Conservation (phyloP, 1,139 yeast species). For the Debaryomyces robertsiae region DNA sequence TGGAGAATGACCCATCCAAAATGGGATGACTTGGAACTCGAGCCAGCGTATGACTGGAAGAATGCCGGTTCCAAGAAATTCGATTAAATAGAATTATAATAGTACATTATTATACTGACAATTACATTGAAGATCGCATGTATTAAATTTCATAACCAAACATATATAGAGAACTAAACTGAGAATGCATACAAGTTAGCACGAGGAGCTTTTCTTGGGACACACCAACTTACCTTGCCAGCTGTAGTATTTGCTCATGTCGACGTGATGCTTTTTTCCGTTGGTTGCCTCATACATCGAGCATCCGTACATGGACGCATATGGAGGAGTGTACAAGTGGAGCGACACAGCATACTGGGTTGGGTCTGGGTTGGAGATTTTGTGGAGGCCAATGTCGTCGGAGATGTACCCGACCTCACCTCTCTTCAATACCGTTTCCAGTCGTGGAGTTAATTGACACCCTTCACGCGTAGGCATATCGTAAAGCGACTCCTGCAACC, state of each 20-base stretch:
- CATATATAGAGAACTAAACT: neutral
- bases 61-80: neutral
- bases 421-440: slow-evolving; percentile 38
- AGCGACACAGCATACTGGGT: slow-evolving; percentile 61
- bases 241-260: slow-evolving; percentile 62
- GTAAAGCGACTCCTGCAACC: slow-evolving; percentile 59
- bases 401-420: slow-evolving; percentile 67
- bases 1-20: slow-evolving; percentile 31
- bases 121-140: too few species aligned
- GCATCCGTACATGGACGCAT: slow-evolving; percentile 71
- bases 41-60: slow-evolving; percentile 1
- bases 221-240: slow-evolving; percentile 57
- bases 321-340: slow-evolving; percentile 79
- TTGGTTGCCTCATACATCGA: slow-evolving; percentile 56
- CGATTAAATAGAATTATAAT: too few species aligned
- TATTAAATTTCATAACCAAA: slow-evolving; percentile 1
- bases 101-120: too few species aligned
- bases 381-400: slow-evolving; percentile 68
- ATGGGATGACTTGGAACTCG: slow-evolving; percentile 28
- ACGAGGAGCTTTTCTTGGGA: slow-evolving; percentile 32
- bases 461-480: slow-evolving; percentile 48
- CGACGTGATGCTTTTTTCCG: slow-evolving; percentile 58
- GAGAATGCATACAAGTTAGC: slow-evolving; percentile 19
- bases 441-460: slow-evolving; percentile 27
- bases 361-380: slow-evolving; percentile 55